A percentile compares a stretch with the other conserved stretches of the same genome.
These are phyloP conservation scores for Globisporangium cystogenes DNA, from an alignment of 352 stramenopile species.

Conservation along the genomic window DNA sequence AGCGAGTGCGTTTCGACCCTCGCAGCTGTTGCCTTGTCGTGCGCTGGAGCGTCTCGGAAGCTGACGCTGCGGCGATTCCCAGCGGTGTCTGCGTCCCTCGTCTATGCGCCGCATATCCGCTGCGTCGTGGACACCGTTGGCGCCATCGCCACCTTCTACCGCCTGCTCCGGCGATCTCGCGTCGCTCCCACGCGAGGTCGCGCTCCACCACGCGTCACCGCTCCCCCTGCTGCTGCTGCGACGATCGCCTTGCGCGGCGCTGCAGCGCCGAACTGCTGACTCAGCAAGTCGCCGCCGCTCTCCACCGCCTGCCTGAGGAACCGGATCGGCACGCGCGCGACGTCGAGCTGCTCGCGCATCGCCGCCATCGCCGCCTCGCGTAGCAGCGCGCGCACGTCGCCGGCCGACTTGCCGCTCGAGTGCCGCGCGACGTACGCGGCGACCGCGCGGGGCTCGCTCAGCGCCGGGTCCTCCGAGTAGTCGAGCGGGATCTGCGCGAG, in stretches of 20 bases:
- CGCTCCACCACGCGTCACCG: no score
- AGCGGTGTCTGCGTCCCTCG: no score
- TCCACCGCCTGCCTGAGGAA: slow-evolving; percentile 26
- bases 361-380: slow-evolving; percentile 73
- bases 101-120: no score
- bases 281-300: slow-evolving; percentile 2
- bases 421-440: slow-evolving; percentile 42
- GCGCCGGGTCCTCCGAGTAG: slow-evolving; percentile 25
- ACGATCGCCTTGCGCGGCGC: not conserved
- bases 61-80: no score
- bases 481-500: slow-evolving; percentile 49
- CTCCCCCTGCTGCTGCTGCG: not conserved
- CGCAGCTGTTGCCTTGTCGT: no score
- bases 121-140: no score
- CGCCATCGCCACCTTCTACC: not conserved
- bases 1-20: no score
- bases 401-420: slow-evolving; percentile 47
- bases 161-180: not conserved
- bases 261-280: not conserved
- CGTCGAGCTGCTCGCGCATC: slow-evolving; percentile 54
- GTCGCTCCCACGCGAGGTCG: not conserved
- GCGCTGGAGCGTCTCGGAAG: no score
- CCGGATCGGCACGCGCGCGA: slow-evolving; percentile 29
- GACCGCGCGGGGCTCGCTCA: slow-evolving; percentile 30
- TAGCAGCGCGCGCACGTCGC: slow-evolving; percentile 58